Evolutionary conservation across 1,284 basidiomycete species (phyloP).

Genomic region (Cerioporus squamosus): DNA sequence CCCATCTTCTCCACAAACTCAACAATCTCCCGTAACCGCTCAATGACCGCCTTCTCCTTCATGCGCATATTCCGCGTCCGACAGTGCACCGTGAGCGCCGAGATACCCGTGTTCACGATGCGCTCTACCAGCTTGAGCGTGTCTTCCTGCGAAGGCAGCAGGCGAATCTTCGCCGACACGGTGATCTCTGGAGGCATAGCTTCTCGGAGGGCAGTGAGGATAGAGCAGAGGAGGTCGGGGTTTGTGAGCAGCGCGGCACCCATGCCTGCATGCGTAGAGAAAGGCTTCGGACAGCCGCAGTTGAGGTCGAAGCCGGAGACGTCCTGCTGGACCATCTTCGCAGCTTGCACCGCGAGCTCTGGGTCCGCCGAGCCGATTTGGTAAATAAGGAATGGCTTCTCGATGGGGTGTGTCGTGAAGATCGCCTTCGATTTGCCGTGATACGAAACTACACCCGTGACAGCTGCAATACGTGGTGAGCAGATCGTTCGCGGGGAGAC

Average conservation of each 20-base stretch:
- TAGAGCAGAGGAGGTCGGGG: constrained; percentile 89
- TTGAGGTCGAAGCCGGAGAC: constrained; percentile 95
- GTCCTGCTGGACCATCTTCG: constrained; percentile 85
- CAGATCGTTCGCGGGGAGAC: constrained; percentile 1
- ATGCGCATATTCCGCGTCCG: constrained; percentile 94
- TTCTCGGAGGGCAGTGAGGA: constrained; percentile 76
- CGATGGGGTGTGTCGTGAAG: constrained; percentile 93
- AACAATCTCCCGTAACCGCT: constrained; percentile 85
- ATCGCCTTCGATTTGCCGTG: constrained; percentile 83
- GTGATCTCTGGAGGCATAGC: constrained; percentile 81
- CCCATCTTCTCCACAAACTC: constrained; percentile 75
- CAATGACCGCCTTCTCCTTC: constrained; percentile 79
- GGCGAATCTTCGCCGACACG: constrained; percentile 91
- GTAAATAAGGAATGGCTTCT: constrained; percentile 89
- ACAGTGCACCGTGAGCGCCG: constrained; percentile 93
- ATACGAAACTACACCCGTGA: constrained; percentile 90
- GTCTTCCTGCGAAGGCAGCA: constrained; percentile 85
- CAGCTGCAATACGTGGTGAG: constrained; percentile 48
- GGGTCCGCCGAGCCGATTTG: constrained; percentile 94
- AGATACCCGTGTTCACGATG: constrained; percentile 89
- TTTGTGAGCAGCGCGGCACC: constrained; percentile 94
- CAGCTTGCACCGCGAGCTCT: constrained; percentile 89
- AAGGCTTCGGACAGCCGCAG: constrained; percentile 95
- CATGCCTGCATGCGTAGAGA: constrained; percentile 96
- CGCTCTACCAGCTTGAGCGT: constrained; percentile 87